phyloP scores from a whole-genome alignment of 2,329 filamentous ascomycete species.

The Podosphaera aphanis region DNA sequence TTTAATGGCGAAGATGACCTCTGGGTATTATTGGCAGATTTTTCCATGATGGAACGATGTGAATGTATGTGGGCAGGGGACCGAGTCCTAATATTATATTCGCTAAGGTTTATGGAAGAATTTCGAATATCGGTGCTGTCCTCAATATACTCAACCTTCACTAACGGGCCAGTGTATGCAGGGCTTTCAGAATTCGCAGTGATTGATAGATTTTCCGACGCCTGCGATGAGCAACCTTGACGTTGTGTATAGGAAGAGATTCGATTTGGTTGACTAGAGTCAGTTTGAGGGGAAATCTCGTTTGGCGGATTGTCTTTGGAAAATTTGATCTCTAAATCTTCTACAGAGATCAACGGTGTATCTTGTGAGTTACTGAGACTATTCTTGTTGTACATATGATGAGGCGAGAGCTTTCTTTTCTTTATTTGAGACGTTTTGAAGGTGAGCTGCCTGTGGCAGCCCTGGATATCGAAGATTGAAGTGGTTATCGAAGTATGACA shows the following conservation, averaged over 20 bases:
- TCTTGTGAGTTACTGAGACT: constrained; percentile 10
- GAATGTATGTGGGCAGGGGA: constrained; percentile 25
- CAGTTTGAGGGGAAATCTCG: constrained; percentile 10
- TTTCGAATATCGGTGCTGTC: constrained; percentile 11
- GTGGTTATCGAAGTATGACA: neutral
- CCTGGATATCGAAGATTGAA: constrained; percentile 6
- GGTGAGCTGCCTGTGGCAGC: constrained; percentile 32
- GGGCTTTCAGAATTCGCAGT: constrained; percentile 33
- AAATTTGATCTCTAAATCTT: constrained; percentile 21
- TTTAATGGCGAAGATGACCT: constrained; percentile 42
- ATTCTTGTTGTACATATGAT: constrained; percentile 8
- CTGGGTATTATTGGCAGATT: constrained; percentile 31
- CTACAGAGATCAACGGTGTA: constrained; percentile 13
- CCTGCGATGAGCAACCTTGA: constrained; percentile 19
- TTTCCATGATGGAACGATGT: constrained; percentile 34
- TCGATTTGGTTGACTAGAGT: constrained; percentile 24
- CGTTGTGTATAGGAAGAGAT: constrained; percentile 22
- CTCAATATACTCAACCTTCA: constrained; percentile 29
- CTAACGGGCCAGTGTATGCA: constrained; percentile 31
- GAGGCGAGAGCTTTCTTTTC: constrained; percentile 41
- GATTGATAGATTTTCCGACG: constrained; percentile 28
- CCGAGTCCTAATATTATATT: constrained; percentile 18
- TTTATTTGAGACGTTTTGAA: constrained; percentile 51
- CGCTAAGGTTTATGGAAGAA: constrained; percentile 16
- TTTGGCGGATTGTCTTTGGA: constrained; percentile 22